Evolutionary conservation across 768 basidiomycete genomes (phyloP), one percentile per base, ranked within the genome.

Genomic region (Leccinum fibrillosum): DNA sequence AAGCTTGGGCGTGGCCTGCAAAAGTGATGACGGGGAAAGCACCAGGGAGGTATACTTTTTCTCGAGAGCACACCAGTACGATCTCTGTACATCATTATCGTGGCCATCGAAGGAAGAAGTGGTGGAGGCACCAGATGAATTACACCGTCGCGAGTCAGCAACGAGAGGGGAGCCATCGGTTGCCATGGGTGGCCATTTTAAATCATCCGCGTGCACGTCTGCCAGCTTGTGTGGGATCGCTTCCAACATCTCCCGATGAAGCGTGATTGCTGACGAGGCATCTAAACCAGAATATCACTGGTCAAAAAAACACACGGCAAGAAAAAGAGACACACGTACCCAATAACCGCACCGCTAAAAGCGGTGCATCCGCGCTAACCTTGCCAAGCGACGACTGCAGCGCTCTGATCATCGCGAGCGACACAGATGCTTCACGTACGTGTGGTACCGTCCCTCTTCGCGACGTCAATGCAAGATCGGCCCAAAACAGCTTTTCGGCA

Each of bases 181-280:
- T 2, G 75, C 71, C 44, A 88, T 76, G 2, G 74, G 54, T 0
- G 90, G 92, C 93, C 94, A 97, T 55, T 79, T 77, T 25, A 90
- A 69, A 66, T 96, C 93, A 61, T 94, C 88, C 15, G 62, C 62
- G 3, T 70, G 67, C 1, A 66, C 35, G 12, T 76, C 68, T 2
- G 78, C 75, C 57, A 89, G 83, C 69, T 97, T 97, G 66, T 83
- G 73, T 1, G 82, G 79, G 51, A 95, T 88, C 15, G 83, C 84
- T 62, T 96, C 94, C 15, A 94, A 71, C 78, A 98, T 83, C 68
- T 98, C 96, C 17, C 92, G 82, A 9, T 86, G 85, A 2, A 97
- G 78, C 0, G 92, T 93, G 48, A 94, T 82, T 5, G 90, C 83
- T 0, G 86, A 78, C 2, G 87, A 86, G 13, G 81, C 76, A 70